Percentiles rank a stretch among this genome's conserved stretches.
Evolutionary conservation across 345 rosid species (phyloP).

Genomic region (Euphorbia pulcherrima): DNA sequence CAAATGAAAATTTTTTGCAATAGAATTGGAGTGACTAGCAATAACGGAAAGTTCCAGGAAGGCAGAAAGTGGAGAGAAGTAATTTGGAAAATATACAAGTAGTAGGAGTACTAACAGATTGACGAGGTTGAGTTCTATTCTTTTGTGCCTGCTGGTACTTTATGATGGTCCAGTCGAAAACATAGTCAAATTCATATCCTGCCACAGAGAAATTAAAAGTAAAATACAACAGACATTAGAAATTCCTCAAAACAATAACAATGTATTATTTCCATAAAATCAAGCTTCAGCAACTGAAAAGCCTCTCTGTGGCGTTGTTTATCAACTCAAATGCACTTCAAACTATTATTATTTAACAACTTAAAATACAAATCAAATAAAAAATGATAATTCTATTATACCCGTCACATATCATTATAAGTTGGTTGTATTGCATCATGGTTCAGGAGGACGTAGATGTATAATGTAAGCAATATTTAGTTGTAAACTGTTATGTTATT

Average conservation of each 20-base stretch:
- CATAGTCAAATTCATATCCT: constrained; percentile 80
- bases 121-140: constrained; percentile 57
- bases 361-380: neutral
- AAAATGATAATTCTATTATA: neutral
- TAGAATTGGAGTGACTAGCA: neutral
- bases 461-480: neutral
- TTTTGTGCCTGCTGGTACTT: constrained; percentile 67
- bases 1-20: neutral
- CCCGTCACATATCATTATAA: neutral
- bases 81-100: neutral
- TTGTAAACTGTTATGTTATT: neutral
- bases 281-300: neutral
- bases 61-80: neutral
- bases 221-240: neutral
- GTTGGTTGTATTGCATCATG: neutral
- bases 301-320: neutral
- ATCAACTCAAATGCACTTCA: neutral
- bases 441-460: neutral
- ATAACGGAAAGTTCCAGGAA: neutral
- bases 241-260: neutral
- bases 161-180: constrained; percentile 94
- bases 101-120: constrained; percentile 42
- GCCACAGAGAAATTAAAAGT: constrained; percentile 12
- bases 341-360: neutral
- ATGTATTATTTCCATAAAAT: neutral